phyloP scores from a whole-genome alignment of 495 filamentous ascomycete genomes.

The Echria macrotheca region DNA sequence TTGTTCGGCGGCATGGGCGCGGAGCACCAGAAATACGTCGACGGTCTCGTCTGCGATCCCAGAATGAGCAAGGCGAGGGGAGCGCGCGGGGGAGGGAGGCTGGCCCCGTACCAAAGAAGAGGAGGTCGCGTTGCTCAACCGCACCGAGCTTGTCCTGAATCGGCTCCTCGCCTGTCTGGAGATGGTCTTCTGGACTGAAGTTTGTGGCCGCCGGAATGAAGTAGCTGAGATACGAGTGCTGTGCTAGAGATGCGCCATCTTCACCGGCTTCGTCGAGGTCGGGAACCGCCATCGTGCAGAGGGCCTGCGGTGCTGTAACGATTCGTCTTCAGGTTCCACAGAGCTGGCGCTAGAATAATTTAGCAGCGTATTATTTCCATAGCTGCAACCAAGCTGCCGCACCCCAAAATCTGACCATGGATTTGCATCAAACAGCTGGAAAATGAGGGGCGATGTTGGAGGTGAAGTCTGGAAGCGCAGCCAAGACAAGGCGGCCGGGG shows the following conservation, averaged over 20 bases:
- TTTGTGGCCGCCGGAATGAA: conserved; percentile 67
- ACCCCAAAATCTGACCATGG: too few relatives aligned
- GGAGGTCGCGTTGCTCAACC: conserved; percentile 46
- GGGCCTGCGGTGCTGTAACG: neutral
- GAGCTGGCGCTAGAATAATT: too few relatives aligned
- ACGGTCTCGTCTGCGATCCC: conserved; percentile 71
- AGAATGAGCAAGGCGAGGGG: conserved; percentile 56
- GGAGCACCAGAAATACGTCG: conserved; percentile 64
- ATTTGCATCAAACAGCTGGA: too few relatives aligned
- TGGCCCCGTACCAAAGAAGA: conserved; percentile 63
- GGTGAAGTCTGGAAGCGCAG: too few relatives aligned
- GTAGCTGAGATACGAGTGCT: conserved; percentile 69
- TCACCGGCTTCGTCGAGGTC: conserved; percentile 8
- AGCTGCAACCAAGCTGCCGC: too few relatives aligned
- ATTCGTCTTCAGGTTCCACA: too few relatives aligned
- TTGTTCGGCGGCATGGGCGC: conserved; percentile 59
- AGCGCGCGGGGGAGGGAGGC: conserved; percentile 21
- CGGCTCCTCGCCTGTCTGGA: conserved; percentile 38
- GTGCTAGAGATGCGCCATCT: conserved; percentile 51
- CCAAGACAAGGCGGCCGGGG: too few relatives aligned
- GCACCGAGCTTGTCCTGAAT: conserved; percentile 37
- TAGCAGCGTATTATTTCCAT: too few relatives aligned
- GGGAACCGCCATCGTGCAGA: conserved; percentile 15
- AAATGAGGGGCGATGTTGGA: too few relatives aligned
- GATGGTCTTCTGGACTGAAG: conserved; percentile 57